phyloP scores from a whole-genome alignment of 73 alveolate genomes.

The Symbiodinium pilosum region DNA sequence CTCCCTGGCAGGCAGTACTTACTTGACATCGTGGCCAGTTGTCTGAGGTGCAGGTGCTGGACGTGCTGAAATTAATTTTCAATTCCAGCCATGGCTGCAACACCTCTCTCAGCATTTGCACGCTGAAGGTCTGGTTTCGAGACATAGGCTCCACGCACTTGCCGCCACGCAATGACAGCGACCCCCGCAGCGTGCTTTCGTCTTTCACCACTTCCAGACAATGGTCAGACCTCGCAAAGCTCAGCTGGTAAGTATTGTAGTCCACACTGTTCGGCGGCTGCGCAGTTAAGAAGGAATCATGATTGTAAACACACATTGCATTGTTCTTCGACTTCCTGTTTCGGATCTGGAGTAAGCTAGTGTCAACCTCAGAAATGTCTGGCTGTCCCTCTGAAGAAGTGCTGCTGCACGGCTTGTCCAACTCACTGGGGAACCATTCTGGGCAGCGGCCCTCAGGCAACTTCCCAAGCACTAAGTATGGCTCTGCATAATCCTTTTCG shows the following conservation, averaged over 20 bases:
- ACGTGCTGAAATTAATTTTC: background rate
- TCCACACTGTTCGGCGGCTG: background rate
- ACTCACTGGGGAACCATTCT: no score
- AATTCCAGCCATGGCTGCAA: background rate
- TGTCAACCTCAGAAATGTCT: no score
- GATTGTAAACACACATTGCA: no score
- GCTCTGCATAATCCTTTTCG: no score
- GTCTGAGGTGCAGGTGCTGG: background rate
- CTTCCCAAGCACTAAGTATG: no score
- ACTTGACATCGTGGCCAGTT: background rate
- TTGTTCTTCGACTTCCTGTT: background rate
- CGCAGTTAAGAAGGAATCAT: background rate
- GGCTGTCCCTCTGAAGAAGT: no score
- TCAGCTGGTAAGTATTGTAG: background rate
- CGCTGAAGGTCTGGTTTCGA: background rate
- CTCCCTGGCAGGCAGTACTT: background rate
- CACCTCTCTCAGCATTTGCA: background rate
- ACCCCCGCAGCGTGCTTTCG: no score
- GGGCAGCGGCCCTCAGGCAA: no score
- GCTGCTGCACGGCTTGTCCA: no score
- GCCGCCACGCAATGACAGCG: no score
- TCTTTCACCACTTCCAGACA: background rate
- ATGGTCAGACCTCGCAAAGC: background rate
- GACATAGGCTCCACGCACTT: no score
- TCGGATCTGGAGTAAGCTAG: conserved; percentile 4